Percentiles rank a stretch among this genome's conserved stretches.
Conservation (phyloP, 2,329 filamentous ascomycete genomes). For the Sordariomycetes sp. region DNA sequence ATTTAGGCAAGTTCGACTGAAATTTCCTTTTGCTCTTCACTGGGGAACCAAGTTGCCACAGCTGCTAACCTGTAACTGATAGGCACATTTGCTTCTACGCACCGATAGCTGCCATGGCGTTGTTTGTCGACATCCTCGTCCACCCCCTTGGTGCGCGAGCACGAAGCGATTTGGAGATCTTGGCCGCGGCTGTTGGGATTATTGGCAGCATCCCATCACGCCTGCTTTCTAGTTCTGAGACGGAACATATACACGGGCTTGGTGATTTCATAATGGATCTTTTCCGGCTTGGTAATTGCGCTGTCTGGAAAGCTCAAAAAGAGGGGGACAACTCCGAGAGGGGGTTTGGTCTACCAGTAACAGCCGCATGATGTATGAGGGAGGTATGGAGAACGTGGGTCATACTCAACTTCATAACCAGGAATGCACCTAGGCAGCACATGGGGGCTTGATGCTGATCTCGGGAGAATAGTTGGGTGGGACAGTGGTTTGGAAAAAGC, state of each 20-base stretch:
- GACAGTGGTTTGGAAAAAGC: too few relatives aligned
- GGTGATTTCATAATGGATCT: constrained; percentile 7
- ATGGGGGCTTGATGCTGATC: too few relatives aligned
- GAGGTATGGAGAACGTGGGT: too few relatives aligned
- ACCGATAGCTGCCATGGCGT: constrained; percentile 8
- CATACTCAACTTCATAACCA: too few relatives aligned
- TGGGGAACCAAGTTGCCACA: not conserved
- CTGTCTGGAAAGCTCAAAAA: constrained; percentile 8
- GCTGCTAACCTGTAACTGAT: not conserved
- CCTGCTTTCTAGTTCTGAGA: constrained; percentile 2
- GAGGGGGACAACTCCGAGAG: too few relatives aligned
- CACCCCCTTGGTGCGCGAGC: constrained; percentile 7
- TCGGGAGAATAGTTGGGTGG: too few relatives aligned
- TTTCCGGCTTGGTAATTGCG: constrained; percentile 5
- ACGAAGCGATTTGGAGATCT: constrained; percentile 6
- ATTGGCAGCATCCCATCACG: constrained; percentile 4
- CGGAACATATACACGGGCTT: constrained; percentile 5
- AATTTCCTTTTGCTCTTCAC: not conserved
- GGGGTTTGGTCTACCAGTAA: too few relatives aligned
- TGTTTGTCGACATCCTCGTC: constrained; percentile 10
- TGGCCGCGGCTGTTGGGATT: constrained; percentile 4
- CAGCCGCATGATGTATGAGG: too few relatives aligned
- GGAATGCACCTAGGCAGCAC: too few relatives aligned
- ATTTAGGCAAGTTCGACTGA: not conserved
- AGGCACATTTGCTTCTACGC: constrained; percentile 8